phyloP scores from a whole-genome alignment of 208 protist species.

The Leishmania major region DNA sequence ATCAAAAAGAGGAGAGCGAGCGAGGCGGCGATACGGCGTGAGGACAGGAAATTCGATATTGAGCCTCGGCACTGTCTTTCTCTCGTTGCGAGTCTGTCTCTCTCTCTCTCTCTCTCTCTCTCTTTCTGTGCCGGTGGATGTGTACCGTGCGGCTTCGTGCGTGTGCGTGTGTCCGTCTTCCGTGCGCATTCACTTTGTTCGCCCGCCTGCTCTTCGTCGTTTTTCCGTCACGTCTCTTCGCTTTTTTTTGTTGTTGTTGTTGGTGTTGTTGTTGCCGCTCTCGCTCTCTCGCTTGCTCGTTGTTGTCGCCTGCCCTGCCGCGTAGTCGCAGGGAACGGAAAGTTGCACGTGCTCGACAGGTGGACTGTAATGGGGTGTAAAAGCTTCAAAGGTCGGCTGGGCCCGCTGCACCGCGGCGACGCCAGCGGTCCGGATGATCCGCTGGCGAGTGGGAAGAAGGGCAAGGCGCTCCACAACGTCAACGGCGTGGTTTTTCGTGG shows the following conservation, averaged over 20 bases:
- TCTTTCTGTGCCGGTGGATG: background rate
- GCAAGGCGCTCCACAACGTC: background rate
- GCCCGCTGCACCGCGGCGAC: slow-evolving; percentile 5
- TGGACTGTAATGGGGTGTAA: slow-evolving; percentile 29
- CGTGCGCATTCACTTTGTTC: background rate
- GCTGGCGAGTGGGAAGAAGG: background rate
- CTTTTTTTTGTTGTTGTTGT: no score
- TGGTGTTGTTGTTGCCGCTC: no score
- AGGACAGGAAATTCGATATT: background rate
- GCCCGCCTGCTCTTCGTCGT: background rate
- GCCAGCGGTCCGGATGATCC: background rate
- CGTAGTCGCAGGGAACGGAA: background rate
- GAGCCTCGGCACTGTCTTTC: background rate
- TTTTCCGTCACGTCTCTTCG: background rate
- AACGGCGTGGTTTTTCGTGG: slow-evolving; percentile 1
- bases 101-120: no score
- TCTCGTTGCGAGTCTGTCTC: background rate
- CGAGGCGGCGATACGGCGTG: background rate
- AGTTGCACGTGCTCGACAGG: background rate
- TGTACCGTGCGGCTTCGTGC: background rate
- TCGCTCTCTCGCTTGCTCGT: background rate
- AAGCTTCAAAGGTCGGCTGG: slow-evolving; percentile 22
- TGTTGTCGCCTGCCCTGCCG: background rate
- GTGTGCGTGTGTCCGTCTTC: background rate
- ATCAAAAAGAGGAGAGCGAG: background rate